Percentiles rank a stretch among this genome's conserved stretches.
These are phyloP conservation scores for Draba incana DNA, from an alignment of 345 rosid species.

Conservation along the genomic window DNA sequence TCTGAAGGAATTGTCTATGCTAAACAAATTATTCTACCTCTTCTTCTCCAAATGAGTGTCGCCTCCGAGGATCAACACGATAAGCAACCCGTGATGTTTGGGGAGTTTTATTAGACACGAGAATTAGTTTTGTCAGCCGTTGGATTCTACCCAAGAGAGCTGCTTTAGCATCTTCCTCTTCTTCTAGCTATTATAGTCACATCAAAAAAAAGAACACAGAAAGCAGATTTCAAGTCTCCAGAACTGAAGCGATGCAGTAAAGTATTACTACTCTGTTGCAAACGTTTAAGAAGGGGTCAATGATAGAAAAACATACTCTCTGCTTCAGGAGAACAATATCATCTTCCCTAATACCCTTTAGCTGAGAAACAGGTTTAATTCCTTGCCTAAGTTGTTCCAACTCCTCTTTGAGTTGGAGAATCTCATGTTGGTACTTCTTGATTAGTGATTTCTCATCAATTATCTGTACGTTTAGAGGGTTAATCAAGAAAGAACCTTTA, in stretches of 20 bases:
- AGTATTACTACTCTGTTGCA: slow-evolving; percentile 9
- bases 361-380: slow-evolving; percentile 73
- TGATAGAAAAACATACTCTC: slow-evolving; percentile 58
- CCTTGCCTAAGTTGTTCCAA: slow-evolving; percentile 83
- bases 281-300: slow-evolving; percentile 16
- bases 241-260: slow-evolving; percentile 12
- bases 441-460: slow-evolving; percentile 95
- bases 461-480: slow-evolving; percentile 57
- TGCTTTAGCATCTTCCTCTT: slow-evolving; percentile 98
- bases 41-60: slow-evolving; percentile 99
- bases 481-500: slow-evolving; percentile 30
- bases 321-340: slow-evolving; percentile 82
- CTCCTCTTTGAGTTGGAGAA: slow-evolving; percentile 87
- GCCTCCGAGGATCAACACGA: slow-evolving; percentile 74
- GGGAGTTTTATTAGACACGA: slow-evolving; percentile 88
- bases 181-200: slow-evolving; percentile 66
- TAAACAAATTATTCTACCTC: slow-evolving; percentile 60
- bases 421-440: slow-evolving; percentile 95
- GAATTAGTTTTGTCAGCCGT: slow-evolving; percentile 82
- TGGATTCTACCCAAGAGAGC: slow-evolving; percentile 94
- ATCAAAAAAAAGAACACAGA: slow-evolving; percentile 26
- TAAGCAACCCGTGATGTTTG: slow-evolving; percentile 72
- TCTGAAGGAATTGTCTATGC: slow-evolving; percentile 11
- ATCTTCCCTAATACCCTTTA: slow-evolving; percentile 66
- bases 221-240: slow-evolving; percentile 26